Conservation (phyloP, 1,284 basidiomycete genomes). For the Ustilago cynodontis region DNA sequence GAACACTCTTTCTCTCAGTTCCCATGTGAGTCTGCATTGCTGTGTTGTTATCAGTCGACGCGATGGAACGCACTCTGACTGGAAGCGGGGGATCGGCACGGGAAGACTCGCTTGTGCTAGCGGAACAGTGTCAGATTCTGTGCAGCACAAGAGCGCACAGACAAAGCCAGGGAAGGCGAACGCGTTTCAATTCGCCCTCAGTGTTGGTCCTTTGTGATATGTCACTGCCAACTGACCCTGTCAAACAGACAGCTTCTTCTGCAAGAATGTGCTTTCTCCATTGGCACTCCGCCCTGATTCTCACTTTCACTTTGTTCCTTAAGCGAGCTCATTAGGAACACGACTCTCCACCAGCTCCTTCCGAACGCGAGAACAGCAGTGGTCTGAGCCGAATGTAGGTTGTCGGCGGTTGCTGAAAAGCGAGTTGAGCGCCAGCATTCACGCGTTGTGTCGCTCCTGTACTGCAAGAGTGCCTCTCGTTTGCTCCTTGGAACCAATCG, state of each 20-base stretch:
- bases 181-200: background rate
- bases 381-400: background rate
- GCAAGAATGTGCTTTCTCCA: background rate
- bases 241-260: background rate
- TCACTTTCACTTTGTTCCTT: background rate
- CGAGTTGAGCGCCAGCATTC: background rate
- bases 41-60: background rate
- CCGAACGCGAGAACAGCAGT: background rate
- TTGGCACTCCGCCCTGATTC: background rate
- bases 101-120: slow-evolving; percentile 6
- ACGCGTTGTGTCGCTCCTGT: background rate
- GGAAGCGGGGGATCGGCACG: slow-evolving; percentile 5
- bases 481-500: background rate
- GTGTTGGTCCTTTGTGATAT: slow-evolving; percentile 13
- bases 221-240: slow-evolving; percentile 8
- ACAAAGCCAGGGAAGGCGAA: background rate
- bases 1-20: background rate
- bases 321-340: background rate
- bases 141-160: background rate
- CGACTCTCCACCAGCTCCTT: background rate
- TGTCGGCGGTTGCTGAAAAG: background rate
- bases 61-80: background rate
- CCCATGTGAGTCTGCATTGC: slow-evolving; percentile 1
- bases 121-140: background rate
- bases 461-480: background rate